Base-by-base conservation (phyloP, 495 filamentous ascomycete species). In the Penicillium alfredii region DNA sequence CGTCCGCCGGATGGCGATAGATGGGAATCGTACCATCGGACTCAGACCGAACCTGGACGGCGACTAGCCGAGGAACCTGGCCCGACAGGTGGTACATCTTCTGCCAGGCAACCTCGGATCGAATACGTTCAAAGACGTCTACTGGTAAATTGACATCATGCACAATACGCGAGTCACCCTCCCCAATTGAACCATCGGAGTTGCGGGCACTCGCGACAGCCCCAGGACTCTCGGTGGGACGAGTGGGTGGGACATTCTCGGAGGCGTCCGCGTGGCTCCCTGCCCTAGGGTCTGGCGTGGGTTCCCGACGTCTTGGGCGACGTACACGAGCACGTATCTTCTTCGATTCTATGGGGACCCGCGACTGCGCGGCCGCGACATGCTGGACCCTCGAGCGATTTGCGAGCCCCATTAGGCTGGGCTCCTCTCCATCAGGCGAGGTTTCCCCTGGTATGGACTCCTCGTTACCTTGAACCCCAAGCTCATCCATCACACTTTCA, bases 1-100 rank as follows among this genome's bases (percentile, higher is more conserved):
- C 86, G 55, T 98, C 92, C 0, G 86, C 77, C 15, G 92, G 92
- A 61, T 97, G 92, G 2, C 92, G 84, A 54, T 98, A 98, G 23
- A 97, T 77, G 8, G 92, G 92, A 52, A 85, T 82, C 39, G 74
- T 81, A 34, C 87, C 87, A 50, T 93, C 85, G 3, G 72, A 53
- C 30, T 62, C 70, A 30, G 86, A 63, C 18, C 72, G 66, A 4
- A 88, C 93, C 57, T 97, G 87, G 6, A 93, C 88, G 23, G 88
- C 86, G 21, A 97, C 86, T n/a, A 96, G 77, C 24, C 92, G 78
- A 20, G 92, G 92, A 2, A 98, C 92, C 49, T 92, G 83, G 9
- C 92, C 92, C 19, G 86, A 84, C 32, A 88, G 75, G 53, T 96
- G 92, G 35, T 80, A 82, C 92, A 98, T 98, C 38, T 76, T 82